A percentile compares a stretch with the other conserved stretches of the same genome.
phyloP scores from a whole-genome alignment of 306 rosid species.

The Potentilla sterilis region DNA sequence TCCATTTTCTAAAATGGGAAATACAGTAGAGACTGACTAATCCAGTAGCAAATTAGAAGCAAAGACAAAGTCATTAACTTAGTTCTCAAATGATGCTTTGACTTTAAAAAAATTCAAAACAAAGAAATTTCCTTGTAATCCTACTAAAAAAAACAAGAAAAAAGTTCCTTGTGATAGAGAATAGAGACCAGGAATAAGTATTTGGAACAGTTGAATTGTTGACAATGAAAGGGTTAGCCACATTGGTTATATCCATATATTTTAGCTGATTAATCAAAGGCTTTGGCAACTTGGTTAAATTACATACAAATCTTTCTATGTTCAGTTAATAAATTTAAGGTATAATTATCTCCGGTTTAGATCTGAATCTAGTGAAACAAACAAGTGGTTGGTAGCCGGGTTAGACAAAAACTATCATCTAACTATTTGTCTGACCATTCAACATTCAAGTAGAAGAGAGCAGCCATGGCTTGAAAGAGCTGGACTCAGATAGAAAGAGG shows the following conservation, averaged over 20 bases:
- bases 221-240: background rate
- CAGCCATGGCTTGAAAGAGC: background rate
- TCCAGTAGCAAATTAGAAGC: background rate
- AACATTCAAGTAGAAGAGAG: background rate
- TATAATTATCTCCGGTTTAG: background rate
- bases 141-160: too few relatives aligned
- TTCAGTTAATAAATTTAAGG: background rate
- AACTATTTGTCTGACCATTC: background rate
- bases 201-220: background rate
- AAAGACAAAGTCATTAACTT: background rate
- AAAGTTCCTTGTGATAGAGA: too few relatives aligned
- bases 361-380: background rate
- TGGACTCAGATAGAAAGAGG: background rate
- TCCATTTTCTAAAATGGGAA: constrained; percentile 3
- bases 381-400: background rate
- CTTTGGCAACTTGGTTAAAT: background rate
- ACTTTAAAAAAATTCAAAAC: background rate
- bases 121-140: background rate
- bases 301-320: background rate
- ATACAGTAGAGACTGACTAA: background rate
- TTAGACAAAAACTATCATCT: too few relatives aligned
- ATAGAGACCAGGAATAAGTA: background rate
- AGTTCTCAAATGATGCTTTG: background rate
- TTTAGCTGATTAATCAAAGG: background rate
- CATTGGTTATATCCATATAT: too few relatives aligned